Evolutionary conservation across 306 rosid species (phyloP).

Genomic region (Urtica urens): DNA sequence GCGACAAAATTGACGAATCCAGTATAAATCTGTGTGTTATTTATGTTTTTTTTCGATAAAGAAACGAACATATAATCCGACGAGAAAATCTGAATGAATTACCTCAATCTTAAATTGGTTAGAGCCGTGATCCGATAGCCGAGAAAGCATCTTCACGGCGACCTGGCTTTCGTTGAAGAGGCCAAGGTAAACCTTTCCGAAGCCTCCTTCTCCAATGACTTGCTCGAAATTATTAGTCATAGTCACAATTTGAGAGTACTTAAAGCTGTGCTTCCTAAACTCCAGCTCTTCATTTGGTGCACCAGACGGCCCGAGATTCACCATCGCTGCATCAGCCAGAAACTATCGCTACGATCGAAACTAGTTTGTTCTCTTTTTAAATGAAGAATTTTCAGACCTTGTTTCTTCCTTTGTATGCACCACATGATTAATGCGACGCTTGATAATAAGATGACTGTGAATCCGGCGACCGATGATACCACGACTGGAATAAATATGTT

Average conservation of each 20-base stretch:
- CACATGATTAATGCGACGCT: constrained; percentile 13
- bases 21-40: no score
- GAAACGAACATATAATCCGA: no score
- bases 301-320: neutral
- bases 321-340: neutral
- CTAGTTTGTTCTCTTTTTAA: no score
- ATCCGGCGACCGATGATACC: constrained; percentile 36
- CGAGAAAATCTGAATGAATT: constrained; percentile 7
- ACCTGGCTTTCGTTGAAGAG: constrained; percentile 20
- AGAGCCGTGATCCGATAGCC: constrained; percentile 22
- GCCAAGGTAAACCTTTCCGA: constrained; percentile 38
- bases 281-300: neutral
- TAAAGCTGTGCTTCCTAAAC: constrained; percentile 11
- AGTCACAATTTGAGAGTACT: constrained; percentile 19
- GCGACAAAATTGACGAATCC: no score
- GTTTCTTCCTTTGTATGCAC: constrained; percentile 12
- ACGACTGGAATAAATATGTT: constrained; percentile 21
- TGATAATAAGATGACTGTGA: constrained; percentile 13
- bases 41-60: no score
- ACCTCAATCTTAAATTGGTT: constrained; percentile 33
- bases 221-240: constrained; percentile 33
- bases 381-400: neutral
- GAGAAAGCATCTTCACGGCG: constrained; percentile 37
- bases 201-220: constrained; percentile 34
- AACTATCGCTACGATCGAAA: no score